Base-by-base conservation (phyloP, 2,329 filamentous ascomycete species). In the Cercospora sojina region DNA sequence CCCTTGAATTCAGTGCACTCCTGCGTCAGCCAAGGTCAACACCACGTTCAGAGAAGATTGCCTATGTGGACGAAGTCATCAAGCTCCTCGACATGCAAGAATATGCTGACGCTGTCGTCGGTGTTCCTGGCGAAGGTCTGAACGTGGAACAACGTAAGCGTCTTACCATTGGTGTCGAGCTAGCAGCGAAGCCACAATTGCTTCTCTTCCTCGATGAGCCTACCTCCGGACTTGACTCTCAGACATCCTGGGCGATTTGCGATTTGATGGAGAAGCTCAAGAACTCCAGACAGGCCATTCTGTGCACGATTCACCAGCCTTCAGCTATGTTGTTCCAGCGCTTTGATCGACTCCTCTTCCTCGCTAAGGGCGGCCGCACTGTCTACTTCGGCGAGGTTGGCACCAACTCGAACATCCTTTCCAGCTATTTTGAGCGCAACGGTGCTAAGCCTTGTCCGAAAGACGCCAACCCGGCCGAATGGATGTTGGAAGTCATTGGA, bases 281-380 rank as follows among this genome's bases (percentile, higher is more conserved):
- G 73, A 91, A 94, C 78, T 90, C 88, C 69, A 93, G 94, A 16
- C 92, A 96, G 77, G 93, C 94, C 60, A 92, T 97, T 79, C 88
- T 97, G n/a, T 97, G 93, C 81, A 97, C 94, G 0, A 97, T 97
- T 68, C 94, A 98, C 78, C 94, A 98, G 79, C 94, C 94, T n/a
- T 96, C 92, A 13, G 93, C 93, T 35, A 93, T 96, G 85, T 85
- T 97, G 62, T 97, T 97, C 83, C 91, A 97, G 77, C 90, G 92
- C 66, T 97, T 95, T 76, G 91, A 95, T 74, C 87, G 90, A 66
- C 85, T 95, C 7, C 83, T 94, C 32, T 92, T 95, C 81, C 82
- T 95, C 16, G 88, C 89, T 35, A 89, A 86, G 74, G 91, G 91
- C 64, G 91, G 91, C 64, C 86, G 83, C 75, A 92, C 90, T 1